phyloP scores from a whole-genome alignment of 805 yeast genomes.

The Pichia kluyveri region DNA sequence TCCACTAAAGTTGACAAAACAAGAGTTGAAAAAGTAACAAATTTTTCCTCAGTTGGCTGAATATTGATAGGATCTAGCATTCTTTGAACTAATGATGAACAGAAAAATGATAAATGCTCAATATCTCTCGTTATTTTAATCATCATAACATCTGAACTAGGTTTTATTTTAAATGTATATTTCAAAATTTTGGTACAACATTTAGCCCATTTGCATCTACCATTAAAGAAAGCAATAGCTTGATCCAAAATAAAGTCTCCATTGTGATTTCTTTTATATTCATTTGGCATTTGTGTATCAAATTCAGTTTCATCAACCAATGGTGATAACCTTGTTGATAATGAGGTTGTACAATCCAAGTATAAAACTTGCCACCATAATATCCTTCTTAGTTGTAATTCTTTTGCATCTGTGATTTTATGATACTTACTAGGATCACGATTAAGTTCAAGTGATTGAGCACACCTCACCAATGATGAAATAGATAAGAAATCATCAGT shows the following conservation, averaged over 20 bases:
- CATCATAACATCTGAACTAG: slow-evolving; percentile 3
- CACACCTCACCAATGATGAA: slow-evolving; percentile 46
- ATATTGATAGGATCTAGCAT: slow-evolving; percentile 15
- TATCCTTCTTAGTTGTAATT: slow-evolving; percentile 41
- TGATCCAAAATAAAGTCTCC: slow-evolving; percentile 32
- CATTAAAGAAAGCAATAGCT: slow-evolving; percentile 41
- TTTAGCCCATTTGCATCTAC: slow-evolving; percentile 37
- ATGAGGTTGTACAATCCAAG: slow-evolving; percentile 46
- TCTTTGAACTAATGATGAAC: slow-evolving; percentile 15
- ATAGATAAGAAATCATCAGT: slow-evolving; percentile 44
- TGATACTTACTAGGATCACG: slow-evolving; percentile 48
- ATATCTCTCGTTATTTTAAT: slow-evolving; percentile 4
- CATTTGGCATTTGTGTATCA: slow-evolving; percentile 49
- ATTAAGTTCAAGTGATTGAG: slow-evolving; percentile 46
- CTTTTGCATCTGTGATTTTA: slow-evolving; percentile 35
- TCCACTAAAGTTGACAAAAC: slow-evolving; percentile 15
- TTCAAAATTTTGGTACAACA: slow-evolving; percentile 15
- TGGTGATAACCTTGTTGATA: slow-evolving; percentile 47
- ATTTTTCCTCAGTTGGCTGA: slow-evolving; percentile 11
- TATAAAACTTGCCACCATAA: slow-evolving; percentile 61
- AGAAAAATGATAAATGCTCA: slow-evolving; percentile 14
- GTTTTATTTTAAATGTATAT: slow-evolving; percentile 6
- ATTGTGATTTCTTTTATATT: slow-evolving; percentile 16
- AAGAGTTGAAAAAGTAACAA: slow-evolving; percentile 13
- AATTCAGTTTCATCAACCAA: slow-evolving; percentile 43